Evolutionary conservation across 2,329 filamentous ascomycete species (phyloP), one percentile per base, ranked within the genome.

Genomic region (Sarocladium kiliense): DNA sequence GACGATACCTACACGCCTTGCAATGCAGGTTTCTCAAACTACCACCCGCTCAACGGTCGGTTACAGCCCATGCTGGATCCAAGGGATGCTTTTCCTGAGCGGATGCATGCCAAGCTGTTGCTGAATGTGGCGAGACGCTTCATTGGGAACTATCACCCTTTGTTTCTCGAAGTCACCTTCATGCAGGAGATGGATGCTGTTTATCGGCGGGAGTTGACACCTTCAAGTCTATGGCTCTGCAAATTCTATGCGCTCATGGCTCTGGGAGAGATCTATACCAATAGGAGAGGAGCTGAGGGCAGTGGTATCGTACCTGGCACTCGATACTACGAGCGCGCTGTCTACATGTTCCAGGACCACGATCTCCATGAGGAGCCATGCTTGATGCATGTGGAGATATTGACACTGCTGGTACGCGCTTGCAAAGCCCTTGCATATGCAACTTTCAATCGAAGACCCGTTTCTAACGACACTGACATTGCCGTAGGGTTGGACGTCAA

Each of bases 241-340:
- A 75, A 75, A 42, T 73, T 75, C 41, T 76, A 74, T 42, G 69
- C 70, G 0, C 58, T 77, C 9, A 75, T 77, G 63, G 71, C 72
- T 0, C 65, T 77, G 39, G 74, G 74, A 0, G 72, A 77, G 51
- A 71, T 74, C 2, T 77, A 76, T 55, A 74, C 73, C 0, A 71
- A 71, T 50, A 62, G 71, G 1, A 67, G 69, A 1, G 61, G 62
- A 0, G 60, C 63, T 0, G 64, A 60, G 56, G 68, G 56, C 60
- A 67, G 55, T 11, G 63, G 60, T 2, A 59, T 56, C 1, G 72
- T 77, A 1, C 74, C 74, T 0, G 74, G 74, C 0, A 74, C 72
- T 1, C 68, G 69, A 1, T 77, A 75, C 45, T 77, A 75, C 59
- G 66, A 74, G 2, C 64, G 65, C 6, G 66, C 74, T 0, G 65